phyloP scores from a whole-genome alignment of 352 stramenopile genomes.

The Phytopythium oedochilum region DNA sequence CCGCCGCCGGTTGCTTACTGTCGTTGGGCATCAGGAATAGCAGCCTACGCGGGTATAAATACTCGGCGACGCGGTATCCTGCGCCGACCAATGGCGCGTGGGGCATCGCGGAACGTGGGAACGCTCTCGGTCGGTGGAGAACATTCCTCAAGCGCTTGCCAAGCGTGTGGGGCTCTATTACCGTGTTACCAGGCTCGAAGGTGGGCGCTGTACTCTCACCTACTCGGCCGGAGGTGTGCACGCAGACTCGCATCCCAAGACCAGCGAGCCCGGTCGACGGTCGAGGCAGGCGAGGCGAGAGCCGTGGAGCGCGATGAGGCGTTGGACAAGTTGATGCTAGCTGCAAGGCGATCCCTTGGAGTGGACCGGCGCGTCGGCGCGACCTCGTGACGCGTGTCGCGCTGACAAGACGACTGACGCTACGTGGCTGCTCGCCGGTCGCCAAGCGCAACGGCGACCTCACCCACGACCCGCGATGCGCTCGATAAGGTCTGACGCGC shows the following conservation, averaged over 20 bases:
- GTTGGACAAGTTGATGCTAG: not conserved
- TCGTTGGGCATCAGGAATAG: not conserved
- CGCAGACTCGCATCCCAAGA: too few species aligned
- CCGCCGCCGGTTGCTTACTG: not conserved
- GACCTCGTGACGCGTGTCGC: not conserved
- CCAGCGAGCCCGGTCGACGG: not conserved
- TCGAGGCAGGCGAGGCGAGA: too few species aligned
- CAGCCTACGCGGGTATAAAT: not conserved
- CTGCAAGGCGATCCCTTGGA: too few species aligned
- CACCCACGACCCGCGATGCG: too few species aligned
- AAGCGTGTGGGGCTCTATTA: not conserved
- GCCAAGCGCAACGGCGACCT: not conserved
- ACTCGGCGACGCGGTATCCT: not conserved
- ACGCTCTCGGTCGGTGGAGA: not conserved
- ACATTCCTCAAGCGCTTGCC: not conserved
- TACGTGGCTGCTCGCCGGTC: not conserved
- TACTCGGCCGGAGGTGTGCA: too few species aligned
- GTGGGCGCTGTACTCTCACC: too few species aligned
- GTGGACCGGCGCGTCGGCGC: not conserved
- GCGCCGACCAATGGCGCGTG: not conserved
- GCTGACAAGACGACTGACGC: not conserved
- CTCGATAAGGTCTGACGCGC: too few species aligned
- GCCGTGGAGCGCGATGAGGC: not conserved
- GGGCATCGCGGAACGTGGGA: not conserved
- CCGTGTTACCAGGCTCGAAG: not conserved